A percentile compares a stretch with the other conserved stretches of the same genome.
Evolutionary conservation across 345 rosid species (phyloP).

Genomic region (Corchorus capsularis): DNA sequence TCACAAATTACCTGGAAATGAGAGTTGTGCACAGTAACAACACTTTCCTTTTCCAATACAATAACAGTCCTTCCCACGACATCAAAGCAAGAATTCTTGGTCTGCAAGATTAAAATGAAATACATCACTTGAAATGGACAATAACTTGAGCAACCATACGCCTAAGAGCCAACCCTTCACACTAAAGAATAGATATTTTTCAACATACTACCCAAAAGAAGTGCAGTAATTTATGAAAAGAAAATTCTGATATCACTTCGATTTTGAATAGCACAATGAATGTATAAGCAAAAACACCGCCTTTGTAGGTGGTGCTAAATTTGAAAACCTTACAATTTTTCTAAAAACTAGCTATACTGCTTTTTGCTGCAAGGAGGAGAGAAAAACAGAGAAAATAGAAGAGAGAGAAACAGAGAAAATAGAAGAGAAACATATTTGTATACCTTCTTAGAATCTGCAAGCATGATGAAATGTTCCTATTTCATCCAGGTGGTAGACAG

Average conservation of each 20-base stretch:
- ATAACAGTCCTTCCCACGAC: conserved; percentile 94
- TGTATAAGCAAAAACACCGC: too few species aligned
- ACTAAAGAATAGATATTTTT: not conserved
- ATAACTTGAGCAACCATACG: not conserved
- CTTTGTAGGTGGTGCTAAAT: too few species aligned
- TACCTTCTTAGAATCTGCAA: conserved; percentile 66
- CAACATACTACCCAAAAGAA: not conserved
- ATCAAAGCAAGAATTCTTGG: conserved; percentile 93
- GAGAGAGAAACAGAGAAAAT: too few species aligned
- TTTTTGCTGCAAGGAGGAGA: conserved; percentile 7
- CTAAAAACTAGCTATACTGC: too few species aligned
- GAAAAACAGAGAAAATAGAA: too few species aligned
- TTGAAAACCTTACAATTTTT: too few species aligned
- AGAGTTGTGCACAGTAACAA: conserved; percentile 70
- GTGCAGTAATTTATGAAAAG: not conserved
- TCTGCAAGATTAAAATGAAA: conserved; percentile 47
- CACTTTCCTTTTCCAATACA: conserved; percentile 87
- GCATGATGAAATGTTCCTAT: conserved; percentile 92
- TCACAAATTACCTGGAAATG: conserved; percentile 77
- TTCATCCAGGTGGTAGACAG: conserved; percentile 91
- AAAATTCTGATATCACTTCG: not conserved
- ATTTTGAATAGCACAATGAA: not conserved
- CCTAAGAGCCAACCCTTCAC: not conserved
- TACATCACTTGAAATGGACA: too few species aligned
- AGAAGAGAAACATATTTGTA: conserved; percentile 2